phyloP scores from a whole-genome alignment of 805 yeast genomes.

The Kazachstania africana region DNA sequence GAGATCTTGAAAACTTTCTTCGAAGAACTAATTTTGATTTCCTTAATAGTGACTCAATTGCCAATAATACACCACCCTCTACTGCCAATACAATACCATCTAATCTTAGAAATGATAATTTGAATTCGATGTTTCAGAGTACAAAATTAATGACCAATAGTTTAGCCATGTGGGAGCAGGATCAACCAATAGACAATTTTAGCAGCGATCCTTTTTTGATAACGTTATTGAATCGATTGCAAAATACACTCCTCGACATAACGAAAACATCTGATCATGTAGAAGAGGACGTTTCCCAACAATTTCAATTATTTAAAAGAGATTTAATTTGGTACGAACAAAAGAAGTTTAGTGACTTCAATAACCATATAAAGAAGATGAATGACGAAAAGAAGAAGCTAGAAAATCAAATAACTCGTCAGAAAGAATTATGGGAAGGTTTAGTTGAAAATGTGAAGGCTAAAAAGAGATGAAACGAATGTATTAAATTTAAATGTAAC shows the following conservation, averaged over 20 bases:
- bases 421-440: slow-evolving; percentile 55
- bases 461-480: too few species aligned
- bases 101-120: neutral
- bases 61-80: too few species aligned
- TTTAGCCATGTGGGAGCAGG: slow-evolving; percentile 2
- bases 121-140: slow-evolving; percentile 5
- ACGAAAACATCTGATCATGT: too few species aligned
- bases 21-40: too few species aligned
- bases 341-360: slow-evolving; percentile 26
- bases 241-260: slow-evolving; percentile 7
- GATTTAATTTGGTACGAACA: slow-evolving; percentile 32
- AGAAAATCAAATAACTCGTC: slow-evolving; percentile 37
- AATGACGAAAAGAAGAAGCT: slow-evolving; percentile 33
- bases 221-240: slow-evolving; percentile 12
- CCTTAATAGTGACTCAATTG: too few species aligned
- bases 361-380: slow-evolving; percentile 27
- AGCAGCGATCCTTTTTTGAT: slow-evolving; percentile 11
- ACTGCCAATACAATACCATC: too few species aligned
- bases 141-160: slow-evolving; percentile 9
- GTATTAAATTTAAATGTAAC: slow-evolving; percentile 6
- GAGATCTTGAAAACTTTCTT: slow-evolving; percentile 26
- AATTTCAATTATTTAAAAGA: slow-evolving; percentile 19
- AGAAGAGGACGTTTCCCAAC: too few species aligned
- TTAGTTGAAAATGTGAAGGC: slow-evolving; percentile 54
- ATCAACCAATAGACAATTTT: slow-evolving; percentile 3